A percentile compares a stretch with the other conserved stretches of the same genome.
These are phyloP conservation scores for Brettanomyces custersianus DNA, from an alignment of 805 yeast species.

Conservation along the genomic window DNA sequence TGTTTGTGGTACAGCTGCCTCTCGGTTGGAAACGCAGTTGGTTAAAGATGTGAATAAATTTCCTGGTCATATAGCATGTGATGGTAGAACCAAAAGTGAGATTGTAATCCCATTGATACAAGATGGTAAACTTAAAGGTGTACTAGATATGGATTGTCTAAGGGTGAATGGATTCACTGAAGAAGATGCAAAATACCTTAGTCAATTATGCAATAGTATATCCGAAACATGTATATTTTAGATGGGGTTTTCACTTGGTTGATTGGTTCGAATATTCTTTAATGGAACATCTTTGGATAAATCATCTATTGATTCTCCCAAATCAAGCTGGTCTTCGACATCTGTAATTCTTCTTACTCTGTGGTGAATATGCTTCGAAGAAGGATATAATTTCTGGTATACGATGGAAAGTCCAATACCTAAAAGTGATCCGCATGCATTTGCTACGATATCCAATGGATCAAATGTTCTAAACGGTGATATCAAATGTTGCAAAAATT, in stretches of 20 bases:
- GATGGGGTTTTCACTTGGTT: too few relatives aligned
- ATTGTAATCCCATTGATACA: slow-evolving; percentile 73
- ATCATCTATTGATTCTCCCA: too few relatives aligned
- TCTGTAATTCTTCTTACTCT: slow-evolving; percentile 3
- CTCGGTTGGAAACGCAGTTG: slow-evolving; percentile 48
- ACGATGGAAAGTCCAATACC: slow-evolving; percentile 17
- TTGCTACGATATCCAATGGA: slow-evolving; percentile 19
- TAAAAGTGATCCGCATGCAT: slow-evolving; percentile 18
- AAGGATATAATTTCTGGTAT: slow-evolving; percentile 1
- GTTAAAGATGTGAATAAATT: slow-evolving; percentile 70
- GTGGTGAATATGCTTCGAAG: background rate
- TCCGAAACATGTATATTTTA: slow-evolving; percentile 46
- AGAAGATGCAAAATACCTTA: slow-evolving; percentile 50
- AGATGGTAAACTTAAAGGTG: slow-evolving; percentile 49
- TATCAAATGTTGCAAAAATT: slow-evolving; percentile 33
- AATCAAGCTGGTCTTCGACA: slow-evolving; percentile 5
- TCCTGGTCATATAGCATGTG: slow-evolving; percentile 96
- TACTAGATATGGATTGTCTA: slow-evolving; percentile 79
- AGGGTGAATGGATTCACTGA: slow-evolving; percentile 57
- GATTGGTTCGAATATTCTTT: too few relatives aligned
- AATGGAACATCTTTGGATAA: background rate
- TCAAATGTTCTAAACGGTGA: slow-evolving; percentile 40
- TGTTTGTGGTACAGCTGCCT: slow-evolving; percentile 87
- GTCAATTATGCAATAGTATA: slow-evolving; percentile 45
- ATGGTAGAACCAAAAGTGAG: slow-evolving; percentile 88